phyloP scores from a whole-genome alignment of 2,329 filamentous ascomycete species.

The Xylaria sp. region DNA sequence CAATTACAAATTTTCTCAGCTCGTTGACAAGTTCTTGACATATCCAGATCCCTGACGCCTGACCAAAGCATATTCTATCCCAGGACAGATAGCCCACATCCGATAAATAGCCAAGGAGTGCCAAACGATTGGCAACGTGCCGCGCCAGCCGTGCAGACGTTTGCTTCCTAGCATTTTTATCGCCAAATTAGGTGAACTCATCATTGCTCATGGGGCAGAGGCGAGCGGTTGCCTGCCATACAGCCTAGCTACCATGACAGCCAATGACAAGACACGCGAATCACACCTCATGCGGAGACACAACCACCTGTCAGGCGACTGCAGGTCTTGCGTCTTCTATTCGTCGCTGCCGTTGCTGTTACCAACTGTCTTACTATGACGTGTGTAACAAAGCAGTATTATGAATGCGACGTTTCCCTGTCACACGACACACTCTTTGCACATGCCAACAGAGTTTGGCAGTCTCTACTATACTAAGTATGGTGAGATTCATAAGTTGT shows the following conservation, averaged over 20 bases:
- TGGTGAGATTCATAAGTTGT: neutral
- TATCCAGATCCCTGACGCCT: neutral
- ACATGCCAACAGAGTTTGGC: neutral
- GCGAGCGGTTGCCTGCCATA: no score
- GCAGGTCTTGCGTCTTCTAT: neutral
- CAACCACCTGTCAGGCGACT: neutral
- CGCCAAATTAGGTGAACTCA: slow-evolving; percentile 5
- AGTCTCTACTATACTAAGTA: neutral
- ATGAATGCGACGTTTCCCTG: neutral
- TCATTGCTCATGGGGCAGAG: neutral
- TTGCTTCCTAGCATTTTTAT: neutral
- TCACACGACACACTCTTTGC: neutral
- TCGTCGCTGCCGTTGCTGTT: slow-evolving; percentile 1
- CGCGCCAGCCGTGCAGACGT: slow-evolving; percentile 1
- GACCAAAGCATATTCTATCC: neutral
- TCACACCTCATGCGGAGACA: slow-evolving; percentile 3
- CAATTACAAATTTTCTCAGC: slow-evolving; percentile 21
- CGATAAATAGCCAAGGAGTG: neutral
- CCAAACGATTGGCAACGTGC: slow-evolving; percentile 1
- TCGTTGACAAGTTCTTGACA: neutral
- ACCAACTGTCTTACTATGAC: slow-evolving; percentile 13
- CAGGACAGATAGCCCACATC: neutral
- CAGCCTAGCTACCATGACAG: no score
- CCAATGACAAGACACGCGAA: neutral
- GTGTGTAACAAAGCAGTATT: slow-evolving; percentile 5